Base-by-base conservation (phyloP, 192 early-diverging fungal genomes). In the Coemansia sp. region DNA sequence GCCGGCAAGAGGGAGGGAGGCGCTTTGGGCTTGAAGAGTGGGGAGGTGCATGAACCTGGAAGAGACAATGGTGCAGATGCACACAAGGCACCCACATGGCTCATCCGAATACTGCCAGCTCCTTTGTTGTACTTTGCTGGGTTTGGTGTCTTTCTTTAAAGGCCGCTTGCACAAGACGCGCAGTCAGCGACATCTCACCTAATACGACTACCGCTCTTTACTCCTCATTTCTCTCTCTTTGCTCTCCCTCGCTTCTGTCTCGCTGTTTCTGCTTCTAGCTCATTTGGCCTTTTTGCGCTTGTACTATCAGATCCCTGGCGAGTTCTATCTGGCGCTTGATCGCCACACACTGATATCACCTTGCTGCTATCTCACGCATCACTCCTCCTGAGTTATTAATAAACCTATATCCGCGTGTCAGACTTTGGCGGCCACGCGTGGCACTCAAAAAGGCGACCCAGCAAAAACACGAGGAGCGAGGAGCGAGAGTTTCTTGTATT, bases 21-120 rank as follows among this genome's bases (percentile, higher is more conserved):
- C 25, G 27, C 14, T 32, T 27, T 59, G 29, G n/a, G 34, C 57
- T 36, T 55, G 51, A 59, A 59, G 31, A 59, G 57, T 34, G 57
- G 57, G 57, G 57, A 59, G 5, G 57, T 59, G 57, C 31, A 59
- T 59, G 57, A 34, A 31, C 57, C 55, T 57, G 55, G 55, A 31
- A 27, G 32, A 32, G 34, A 59, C 57, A 59, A 59, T 59, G 29
- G 57, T 9, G 27, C 51, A 59, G 57, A 19, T 36, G 57, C 34
- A 34, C 15, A 57, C 27, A 57, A 32, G 12, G 31, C 55, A 57
- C 12, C 55, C 31, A 27, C 55, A 57, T 57, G 23, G 57, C 57
- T 59, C 57, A 59, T 59, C 57, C 57, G 57, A 59, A 17, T 59
- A 55, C 34, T n/a, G 34, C 17, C 9, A 19, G n/a, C 57, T 58